Conservation (phyloP, 2,329 filamentous ascomycete genomes). For the Pseudomassariella vexata region DNA sequence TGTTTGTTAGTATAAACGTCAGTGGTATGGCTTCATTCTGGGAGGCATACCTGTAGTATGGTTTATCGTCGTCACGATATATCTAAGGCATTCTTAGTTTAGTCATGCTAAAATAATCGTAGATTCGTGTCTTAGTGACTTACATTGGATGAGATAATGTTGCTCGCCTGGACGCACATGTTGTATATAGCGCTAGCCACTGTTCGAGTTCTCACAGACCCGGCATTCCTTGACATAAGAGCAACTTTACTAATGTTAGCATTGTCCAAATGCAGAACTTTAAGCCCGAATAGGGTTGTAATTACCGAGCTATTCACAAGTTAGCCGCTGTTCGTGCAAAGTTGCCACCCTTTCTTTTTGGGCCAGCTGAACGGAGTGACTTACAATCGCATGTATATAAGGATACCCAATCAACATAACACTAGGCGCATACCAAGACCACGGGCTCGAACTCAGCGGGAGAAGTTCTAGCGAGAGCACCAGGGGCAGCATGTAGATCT, state of each 20-base stretch:
- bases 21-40: too few relatives aligned
- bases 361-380: too few relatives aligned
- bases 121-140: slow-evolving; percentile 4
- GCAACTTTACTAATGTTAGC: too few relatives aligned
- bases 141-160: slow-evolving; percentile 35
- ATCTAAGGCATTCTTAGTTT: slow-evolving; percentile 16
- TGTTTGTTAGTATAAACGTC: too few relatives aligned
- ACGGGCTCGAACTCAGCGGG: slow-evolving; percentile 26
- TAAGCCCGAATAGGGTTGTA: too few relatives aligned
- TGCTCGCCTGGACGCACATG: slow-evolving; percentile 40
- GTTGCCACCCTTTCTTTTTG: too few relatives aligned
- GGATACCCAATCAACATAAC: slow-evolving; percentile 41
- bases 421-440: slow-evolving; percentile 40
- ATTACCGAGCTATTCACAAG: too few relatives aligned
- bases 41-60: too few relatives aligned
- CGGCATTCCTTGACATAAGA: slow-evolving; percentile 56
- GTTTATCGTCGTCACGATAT: slow-evolving; percentile 35
- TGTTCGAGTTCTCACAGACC: slow-evolving; percentile 55
- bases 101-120: background rate
- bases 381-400: slow-evolving; percentile 30
- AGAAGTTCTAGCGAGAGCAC: slow-evolving; percentile 38
- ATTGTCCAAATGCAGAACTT: too few relatives aligned
- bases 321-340: too few relatives aligned
- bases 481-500: slow-evolving; percentile 47
- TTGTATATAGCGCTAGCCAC: slow-evolving; percentile 59